Conservation (phyloP, 2,329 filamentous ascomycete species). For the Verticillium tricorpus region DNA sequence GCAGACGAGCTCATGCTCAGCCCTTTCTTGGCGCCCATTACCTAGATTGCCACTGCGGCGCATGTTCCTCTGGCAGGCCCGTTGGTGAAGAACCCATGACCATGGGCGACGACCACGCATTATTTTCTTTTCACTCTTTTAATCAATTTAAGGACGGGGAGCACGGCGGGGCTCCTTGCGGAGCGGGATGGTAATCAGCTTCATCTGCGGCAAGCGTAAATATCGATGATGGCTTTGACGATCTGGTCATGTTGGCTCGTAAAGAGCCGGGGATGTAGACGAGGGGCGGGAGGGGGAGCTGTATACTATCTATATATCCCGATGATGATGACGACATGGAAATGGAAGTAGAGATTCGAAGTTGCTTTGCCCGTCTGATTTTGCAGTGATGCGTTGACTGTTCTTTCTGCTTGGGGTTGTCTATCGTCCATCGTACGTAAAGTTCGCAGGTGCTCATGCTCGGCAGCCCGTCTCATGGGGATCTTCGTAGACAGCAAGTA, state of each 20-base stretch:
- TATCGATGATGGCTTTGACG: not conserved
- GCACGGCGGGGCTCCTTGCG: not conserved
- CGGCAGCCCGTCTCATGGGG: no score
- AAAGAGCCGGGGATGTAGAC: not conserved
- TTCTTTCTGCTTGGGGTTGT: not conserved
- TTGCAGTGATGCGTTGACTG: not conserved
- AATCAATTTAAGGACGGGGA: not conserved
- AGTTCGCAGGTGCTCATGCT: no score
- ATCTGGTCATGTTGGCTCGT: not conserved
- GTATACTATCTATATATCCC: not conserved
- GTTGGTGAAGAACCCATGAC: not conserved
- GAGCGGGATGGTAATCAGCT: not conserved
- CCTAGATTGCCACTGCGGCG: conserved; percentile 29
- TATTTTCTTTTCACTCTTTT: not conserved
- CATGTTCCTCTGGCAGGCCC: not conserved
- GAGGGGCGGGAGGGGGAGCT: not conserved
- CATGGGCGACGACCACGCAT: not conserved
- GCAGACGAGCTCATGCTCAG: conserved; percentile 86
- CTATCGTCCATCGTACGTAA: not conserved
- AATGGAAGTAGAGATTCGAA: not conserved
- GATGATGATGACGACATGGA: not conserved
- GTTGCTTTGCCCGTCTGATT: not conserved
- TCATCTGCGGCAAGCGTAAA: not conserved
- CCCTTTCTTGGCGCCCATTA: conserved; percentile 73
- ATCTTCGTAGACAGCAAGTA: not conserved